Evolutionary conservation across 192 early-diverging fungal genomes (phyloP).

Genomic region (Oehlia diaphana): DNA sequence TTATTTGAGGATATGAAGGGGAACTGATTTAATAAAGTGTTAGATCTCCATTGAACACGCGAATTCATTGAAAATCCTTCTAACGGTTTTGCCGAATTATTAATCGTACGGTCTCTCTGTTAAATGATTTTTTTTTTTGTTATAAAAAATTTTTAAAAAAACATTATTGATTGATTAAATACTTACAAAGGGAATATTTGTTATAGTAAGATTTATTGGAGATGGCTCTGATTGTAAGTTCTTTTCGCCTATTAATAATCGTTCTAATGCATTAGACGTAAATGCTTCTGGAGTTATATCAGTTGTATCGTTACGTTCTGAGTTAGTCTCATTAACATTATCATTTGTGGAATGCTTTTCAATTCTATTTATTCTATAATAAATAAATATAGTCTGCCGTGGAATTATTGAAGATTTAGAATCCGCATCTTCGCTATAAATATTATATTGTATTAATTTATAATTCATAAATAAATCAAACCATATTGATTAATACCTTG

Average conservation of each 20-base stretch:
- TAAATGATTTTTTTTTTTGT: not conserved
- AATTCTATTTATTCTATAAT: constrained; percentile 47
- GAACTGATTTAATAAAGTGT: constrained; percentile 62
- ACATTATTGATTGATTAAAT: constrained; percentile 30
- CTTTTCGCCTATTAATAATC: constrained; percentile 45
- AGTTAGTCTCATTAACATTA: not conserved
- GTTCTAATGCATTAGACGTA: constrained; percentile 47
- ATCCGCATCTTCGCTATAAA: constrained; percentile 26
- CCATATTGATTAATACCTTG: constrained; percentile 26
- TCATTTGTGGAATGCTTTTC: not conserved
- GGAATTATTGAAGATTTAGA: constrained; percentile 51
- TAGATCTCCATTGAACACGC: constrained; percentile 72
- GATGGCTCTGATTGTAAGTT: constrained; percentile 41
- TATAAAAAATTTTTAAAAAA: not conserved
- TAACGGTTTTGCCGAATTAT: constrained; percentile 62
- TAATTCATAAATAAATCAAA: not conserved
- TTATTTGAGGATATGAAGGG: constrained; percentile 64
- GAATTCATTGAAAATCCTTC: constrained; percentile 69
- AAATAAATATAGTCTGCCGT: constrained; percentile 57
- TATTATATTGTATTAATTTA: not conserved
- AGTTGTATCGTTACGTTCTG: constrained; percentile 17
- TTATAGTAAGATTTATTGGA: constrained; percentile 46
- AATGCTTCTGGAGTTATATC: constrained; percentile 48
- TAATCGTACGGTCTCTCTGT: constrained; percentile 54
- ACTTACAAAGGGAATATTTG: constrained; percentile 53